Evolutionary conservation across 2,329 filamentous ascomycete species (phyloP).

Genomic region (Clonostachys sp.): DNA sequence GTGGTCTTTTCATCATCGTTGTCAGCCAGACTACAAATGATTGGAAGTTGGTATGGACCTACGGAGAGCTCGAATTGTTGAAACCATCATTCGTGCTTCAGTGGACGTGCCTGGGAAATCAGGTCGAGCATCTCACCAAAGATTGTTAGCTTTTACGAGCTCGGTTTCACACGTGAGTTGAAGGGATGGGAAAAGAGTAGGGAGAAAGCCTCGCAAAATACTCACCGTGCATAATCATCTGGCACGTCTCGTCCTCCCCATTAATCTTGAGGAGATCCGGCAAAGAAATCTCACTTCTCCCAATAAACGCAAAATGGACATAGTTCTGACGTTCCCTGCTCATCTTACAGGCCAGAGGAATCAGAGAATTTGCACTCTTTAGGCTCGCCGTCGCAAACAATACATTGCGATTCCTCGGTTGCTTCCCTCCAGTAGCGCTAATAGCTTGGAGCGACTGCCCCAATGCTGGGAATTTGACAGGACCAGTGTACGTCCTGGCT

Average conservation of each 20-base stretch:
- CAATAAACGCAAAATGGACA: slow-evolving; percentile 80
- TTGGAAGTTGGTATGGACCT: slow-evolving; percentile 14
- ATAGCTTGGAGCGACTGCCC: slow-evolving; percentile 58
- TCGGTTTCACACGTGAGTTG: no score
- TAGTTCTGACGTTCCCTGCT: slow-evolving; percentile 60
- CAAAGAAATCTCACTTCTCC: slow-evolving; percentile 65
- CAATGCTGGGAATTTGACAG: slow-evolving; percentile 64
- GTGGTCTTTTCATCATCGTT: slow-evolving; percentile 40
- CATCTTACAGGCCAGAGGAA: slow-evolving; percentile 89
- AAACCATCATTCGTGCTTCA: slow-evolving; percentile 62
- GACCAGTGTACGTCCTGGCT: slow-evolving; percentile 59
- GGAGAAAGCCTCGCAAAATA: slow-evolving; percentile 10
- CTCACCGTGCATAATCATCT: slow-evolving; percentile 58
- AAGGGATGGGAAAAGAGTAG: no score
- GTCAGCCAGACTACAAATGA: slow-evolving; percentile 5
- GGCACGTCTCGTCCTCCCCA: slow-evolving; percentile 69
- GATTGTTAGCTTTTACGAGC: no score
- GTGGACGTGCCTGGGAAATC: slow-evolving; percentile 68
- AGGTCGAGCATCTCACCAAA: slow-evolving; percentile 63
- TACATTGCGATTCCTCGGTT: slow-evolving; percentile 60
- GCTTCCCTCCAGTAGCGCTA: slow-evolving; percentile 44
- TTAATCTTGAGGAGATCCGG: slow-evolving; percentile 71
- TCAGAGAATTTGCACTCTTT: slow-evolving; percentile 64
- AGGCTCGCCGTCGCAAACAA: slow-evolving; percentile 75
- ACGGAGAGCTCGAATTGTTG: slow-evolving; percentile 61